A percentile compares a stretch with the other conserved stretches of the same genome.
Evolutionary conservation across 345 rosid genomes (phyloP).

Genomic region (Clausena lansium): DNA sequence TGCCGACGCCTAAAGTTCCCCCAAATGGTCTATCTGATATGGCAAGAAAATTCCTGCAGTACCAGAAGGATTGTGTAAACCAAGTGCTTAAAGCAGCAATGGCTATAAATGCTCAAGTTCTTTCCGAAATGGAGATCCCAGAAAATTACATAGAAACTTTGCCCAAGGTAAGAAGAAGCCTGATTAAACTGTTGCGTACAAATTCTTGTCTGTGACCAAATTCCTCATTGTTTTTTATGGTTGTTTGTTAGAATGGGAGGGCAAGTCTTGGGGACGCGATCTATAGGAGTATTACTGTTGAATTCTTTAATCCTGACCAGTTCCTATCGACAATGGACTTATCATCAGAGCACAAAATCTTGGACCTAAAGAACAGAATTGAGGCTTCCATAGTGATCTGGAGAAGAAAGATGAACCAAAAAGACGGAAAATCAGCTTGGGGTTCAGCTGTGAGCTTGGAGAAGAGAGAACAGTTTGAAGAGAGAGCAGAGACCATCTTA

Average conservation of each 20-base stretch:
- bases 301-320: conserved; percentile 75
- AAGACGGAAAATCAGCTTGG: conserved; percentile 83
- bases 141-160: conserved; percentile 84
- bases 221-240: conserved; percentile 4
- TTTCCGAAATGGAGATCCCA: conserved; percentile 86
- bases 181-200: not conserved
- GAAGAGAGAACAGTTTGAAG: conserved; percentile 89
- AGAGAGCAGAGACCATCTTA: conserved; percentile 82
- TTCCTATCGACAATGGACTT: conserved; percentile 66
- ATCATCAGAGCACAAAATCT: conserved; percentile 77
- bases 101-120: conserved; percentile 89
- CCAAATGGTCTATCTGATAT: conserved; percentile 67
- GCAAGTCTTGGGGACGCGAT: conserved; percentile 78
- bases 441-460: conserved; percentile 78
- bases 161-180: conserved; percentile 54
- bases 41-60: conserved; percentile 65
- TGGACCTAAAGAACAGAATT: conserved; percentile 80
- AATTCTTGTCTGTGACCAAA: not conserved
- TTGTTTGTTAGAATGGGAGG: conserved; percentile 63
- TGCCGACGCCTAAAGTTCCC: conserved; percentile 77
- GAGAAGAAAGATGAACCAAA: conserved; percentile 81
- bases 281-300: conserved; percentile 71
- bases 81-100: conserved; percentile 94
- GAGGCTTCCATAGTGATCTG: conserved; percentile 91
- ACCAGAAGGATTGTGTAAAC: conserved; percentile 81